Evolutionary conservation across 2,329 filamentous ascomycete species (phyloP).

Genomic region (Sclerotinia minor): DNA sequence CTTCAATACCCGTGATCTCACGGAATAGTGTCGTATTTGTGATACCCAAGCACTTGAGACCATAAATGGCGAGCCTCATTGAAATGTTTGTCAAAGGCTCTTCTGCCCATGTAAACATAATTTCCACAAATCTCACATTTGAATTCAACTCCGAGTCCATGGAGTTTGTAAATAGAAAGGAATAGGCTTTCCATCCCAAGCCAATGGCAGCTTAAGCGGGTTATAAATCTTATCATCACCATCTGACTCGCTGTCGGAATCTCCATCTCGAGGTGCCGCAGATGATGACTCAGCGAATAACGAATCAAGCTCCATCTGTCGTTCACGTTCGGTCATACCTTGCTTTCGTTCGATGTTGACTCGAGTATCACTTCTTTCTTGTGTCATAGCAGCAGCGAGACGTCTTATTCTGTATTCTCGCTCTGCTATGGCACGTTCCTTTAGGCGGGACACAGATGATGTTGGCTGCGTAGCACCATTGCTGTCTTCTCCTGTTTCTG

Average conservation of each 20-base stretch:
- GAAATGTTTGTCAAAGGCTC: conserved; percentile 98
- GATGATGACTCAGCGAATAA: conserved; percentile 63
- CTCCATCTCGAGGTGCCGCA: conserved; percentile 44
- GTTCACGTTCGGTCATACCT: conserved; percentile 95
- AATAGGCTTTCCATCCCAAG: conserved; percentile 98
- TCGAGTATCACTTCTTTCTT: conserved; percentile 82
- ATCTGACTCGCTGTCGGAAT: conserved; percentile 68
- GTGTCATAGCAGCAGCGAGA: conserved; percentile 78
- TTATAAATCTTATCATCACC: conserved; percentile 92
- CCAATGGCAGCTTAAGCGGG: conserved; percentile 89
- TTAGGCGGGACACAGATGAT: conserved; percentile 55
- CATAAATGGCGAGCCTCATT: conserved; percentile 93
- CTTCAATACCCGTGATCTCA: conserved; percentile 89
- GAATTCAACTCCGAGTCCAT: conserved; percentile 92
- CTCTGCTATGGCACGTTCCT: conserved; percentile 87
- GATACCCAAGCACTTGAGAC: conserved; percentile 90
- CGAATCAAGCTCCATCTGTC: conserved; percentile 89
- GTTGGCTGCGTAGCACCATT: conserved; percentile 38
- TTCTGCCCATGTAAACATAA: conserved; percentile 96
- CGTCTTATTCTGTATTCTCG: conserved; percentile 82
- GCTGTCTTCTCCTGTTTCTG: conserved; percentile 42
- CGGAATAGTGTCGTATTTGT: conserved; percentile 88
- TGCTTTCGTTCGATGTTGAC: conserved; percentile 95
- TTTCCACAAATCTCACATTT: conserved; percentile 96
- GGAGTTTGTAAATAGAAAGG: conserved; percentile 98